Evolutionary conservation across 495 filamentous ascomycete genomes (phyloP).

Genomic region (Corynascus novoguineensis): DNA sequence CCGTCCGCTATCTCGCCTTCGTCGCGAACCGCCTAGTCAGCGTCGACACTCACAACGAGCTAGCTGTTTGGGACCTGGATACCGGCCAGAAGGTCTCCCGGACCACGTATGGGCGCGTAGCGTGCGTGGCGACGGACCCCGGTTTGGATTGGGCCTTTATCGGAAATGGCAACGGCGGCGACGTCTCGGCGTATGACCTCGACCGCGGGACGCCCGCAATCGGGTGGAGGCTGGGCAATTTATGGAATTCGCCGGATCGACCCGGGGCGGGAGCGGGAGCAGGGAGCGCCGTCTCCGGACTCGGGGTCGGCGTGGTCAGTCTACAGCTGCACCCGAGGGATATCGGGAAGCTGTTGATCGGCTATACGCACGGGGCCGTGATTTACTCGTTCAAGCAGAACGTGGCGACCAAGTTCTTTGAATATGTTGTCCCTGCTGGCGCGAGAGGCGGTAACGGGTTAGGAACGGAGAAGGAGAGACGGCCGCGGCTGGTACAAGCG

Average conservation of each 20-base stretch:
- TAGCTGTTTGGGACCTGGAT: conserved; percentile 69
- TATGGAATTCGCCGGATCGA: conserved; percentile 53
- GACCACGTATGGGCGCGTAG: conserved; percentile 69
- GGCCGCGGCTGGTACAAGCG: conserved; percentile 68
- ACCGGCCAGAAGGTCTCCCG: conserved; percentile 53
- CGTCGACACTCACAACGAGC: conserved; percentile 76
- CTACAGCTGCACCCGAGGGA: conserved; percentile 84
- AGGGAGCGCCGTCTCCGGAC: conserved; percentile 30
- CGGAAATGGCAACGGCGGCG: conserved; percentile 69
- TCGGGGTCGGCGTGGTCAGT: conserved; percentile 45
- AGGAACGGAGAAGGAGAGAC: conserved; percentile 48
- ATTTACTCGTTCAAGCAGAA: conserved; percentile 92
- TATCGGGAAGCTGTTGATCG: conserved; percentile 85
- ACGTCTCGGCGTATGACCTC: conserved; percentile 84
- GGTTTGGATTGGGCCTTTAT: conserved; percentile 87
- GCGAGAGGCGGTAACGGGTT: conserved; percentile 74
- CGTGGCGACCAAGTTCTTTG: conserved; percentile 65
- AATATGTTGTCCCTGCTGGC: conserved; percentile 74
- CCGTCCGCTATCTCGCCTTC: conserved; percentile 38
- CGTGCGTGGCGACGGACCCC: conserved; percentile 70
- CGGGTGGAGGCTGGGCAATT: conserved; percentile 75
- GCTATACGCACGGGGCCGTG: conserved; percentile 79
- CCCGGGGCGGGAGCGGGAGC: conserved; percentile 35
- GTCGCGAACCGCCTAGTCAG: conserved; percentile 70
- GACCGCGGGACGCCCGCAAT: conserved; percentile 61